Evolutionary conservation across 176 grass and related monocot species (phyloP).

Genomic region (Juncus inflexus): DNA sequence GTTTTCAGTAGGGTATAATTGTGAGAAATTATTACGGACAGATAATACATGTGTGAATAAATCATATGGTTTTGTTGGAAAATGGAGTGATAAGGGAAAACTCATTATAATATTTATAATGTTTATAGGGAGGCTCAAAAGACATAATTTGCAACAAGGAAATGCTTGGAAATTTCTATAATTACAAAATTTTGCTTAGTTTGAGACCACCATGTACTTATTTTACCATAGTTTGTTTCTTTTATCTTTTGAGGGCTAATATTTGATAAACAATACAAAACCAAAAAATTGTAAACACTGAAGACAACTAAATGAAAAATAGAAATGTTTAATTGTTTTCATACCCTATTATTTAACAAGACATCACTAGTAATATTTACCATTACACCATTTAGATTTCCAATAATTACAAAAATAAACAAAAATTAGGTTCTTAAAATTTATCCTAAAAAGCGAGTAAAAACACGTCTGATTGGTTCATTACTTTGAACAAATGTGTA

Average conservation of each 20-base stretch:
- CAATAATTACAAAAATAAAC: neutral
- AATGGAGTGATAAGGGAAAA: no score
- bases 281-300: neutral
- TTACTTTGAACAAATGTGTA: conserved; percentile 68
- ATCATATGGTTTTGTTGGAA: no score
- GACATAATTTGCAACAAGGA: conserved; percentile 26
- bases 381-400: conserved; percentile 2
- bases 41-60: no score
- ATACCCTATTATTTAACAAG: neutral
- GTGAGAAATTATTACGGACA: no score
- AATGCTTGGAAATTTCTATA: conserved; percentile 56
- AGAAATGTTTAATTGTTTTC: conserved; percentile 10
- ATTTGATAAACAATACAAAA: neutral
- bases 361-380: neutral
- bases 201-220: neutral
- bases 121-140: no score
- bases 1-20: no score
- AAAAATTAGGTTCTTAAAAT: neutral
- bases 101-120: no score
- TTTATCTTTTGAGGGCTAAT: neutral
- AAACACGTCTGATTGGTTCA: conserved; percentile 52
- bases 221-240: neutral
- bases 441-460: conserved; percentile 14
- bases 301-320: neutral
- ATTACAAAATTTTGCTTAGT: neutral